Base-by-base conservation (phyloP, 306 rosid genomes). In the Lathyrus sativus region DNA sequence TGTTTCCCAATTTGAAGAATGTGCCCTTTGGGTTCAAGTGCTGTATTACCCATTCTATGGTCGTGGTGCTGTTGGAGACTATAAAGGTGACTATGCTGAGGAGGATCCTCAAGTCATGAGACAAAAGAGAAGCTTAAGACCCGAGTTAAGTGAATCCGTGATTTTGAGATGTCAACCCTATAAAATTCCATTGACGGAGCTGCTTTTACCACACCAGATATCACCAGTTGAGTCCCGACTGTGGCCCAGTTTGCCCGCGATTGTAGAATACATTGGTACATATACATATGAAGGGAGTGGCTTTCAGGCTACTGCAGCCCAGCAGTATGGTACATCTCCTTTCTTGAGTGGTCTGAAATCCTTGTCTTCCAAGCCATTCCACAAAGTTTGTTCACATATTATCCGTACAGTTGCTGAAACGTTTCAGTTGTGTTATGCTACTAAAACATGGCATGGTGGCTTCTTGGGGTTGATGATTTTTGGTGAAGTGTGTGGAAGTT, bases 231-330 rank as follows among this genome's bases (percentile, higher is more conserved):
- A 93, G 70, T 93, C 90, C 78, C 97, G 97, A 43, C 87, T 93
- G 11, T 93, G 99, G 99, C 99, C 97, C 61, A 88, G 99, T 85
- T 82, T 93, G 78, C 99, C 99, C 6, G 96, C 99, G 50, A 73
- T 90, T 60, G 72, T 93, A 17, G 99, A 90, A 83, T 88, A 84
- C 80, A 88, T 96, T 56, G 97, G 99, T 62, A 90, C 95, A n/a
- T 93, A 93, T 76, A 93, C 85, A 38, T 93, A 93, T 2, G 99
- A 93, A 88, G 99, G 99, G 68, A 93, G 97, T 82, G 99, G 99
- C 70, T 88, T 93, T 81, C 83, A 81, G 83, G 99, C 99, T 74
- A 90, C 97, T 11, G 99, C 99, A 57, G 99, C 99, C 15, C 99
- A 86, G 82, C 99, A 90, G 80, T 87, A 93, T 63, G 99, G 97